Evolutionary conservation across 768 basidiomycete species (phyloP).

Genomic region (Saitozyma sp.): DNA sequence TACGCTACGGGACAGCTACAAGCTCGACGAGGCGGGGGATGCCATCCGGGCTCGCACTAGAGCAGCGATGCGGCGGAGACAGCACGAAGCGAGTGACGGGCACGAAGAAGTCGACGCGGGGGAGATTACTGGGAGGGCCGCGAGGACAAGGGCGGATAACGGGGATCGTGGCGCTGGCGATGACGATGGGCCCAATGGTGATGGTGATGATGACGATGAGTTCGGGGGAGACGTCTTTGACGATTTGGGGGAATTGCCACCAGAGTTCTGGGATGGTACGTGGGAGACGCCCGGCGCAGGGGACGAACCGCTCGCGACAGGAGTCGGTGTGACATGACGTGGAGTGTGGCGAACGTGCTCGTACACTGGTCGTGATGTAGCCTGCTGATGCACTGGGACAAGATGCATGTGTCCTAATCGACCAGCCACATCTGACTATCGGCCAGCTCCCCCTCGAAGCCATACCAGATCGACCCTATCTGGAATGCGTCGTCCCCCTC

Average conservation of each 20-base stretch:
- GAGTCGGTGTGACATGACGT: no score
- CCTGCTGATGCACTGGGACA: no score
- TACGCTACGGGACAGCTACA: conserved; percentile 24
- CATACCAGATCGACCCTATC: no score
- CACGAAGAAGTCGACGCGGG: neutral
- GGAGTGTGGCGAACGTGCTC: no score
- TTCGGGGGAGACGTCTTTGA: conserved; percentile 27
- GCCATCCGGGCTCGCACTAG: conserved; percentile 11
- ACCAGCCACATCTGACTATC: no score
- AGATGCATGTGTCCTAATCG: no score
- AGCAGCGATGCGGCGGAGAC: neutral
- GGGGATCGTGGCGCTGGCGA: no score
- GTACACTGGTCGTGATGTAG: no score
- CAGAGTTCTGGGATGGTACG: conserved; percentile 28
- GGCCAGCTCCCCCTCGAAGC: no score
- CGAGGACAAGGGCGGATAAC: neutral
- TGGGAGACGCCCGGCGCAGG: neutral
- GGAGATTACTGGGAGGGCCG: neutral
- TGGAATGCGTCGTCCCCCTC: no score
- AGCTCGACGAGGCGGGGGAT: conserved; percentile 15
- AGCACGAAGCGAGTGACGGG: neutral
- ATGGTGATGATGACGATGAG: neutral
- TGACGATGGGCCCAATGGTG: no score
- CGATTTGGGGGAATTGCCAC: conserved; percentile 34
- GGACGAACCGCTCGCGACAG: no score